Percentiles rank a stretch among this genome's conserved stretches.
Conservation (phyloP, 2,329 filamentous ascomycete genomes). For the Nigrospora sphaerica region DNA sequence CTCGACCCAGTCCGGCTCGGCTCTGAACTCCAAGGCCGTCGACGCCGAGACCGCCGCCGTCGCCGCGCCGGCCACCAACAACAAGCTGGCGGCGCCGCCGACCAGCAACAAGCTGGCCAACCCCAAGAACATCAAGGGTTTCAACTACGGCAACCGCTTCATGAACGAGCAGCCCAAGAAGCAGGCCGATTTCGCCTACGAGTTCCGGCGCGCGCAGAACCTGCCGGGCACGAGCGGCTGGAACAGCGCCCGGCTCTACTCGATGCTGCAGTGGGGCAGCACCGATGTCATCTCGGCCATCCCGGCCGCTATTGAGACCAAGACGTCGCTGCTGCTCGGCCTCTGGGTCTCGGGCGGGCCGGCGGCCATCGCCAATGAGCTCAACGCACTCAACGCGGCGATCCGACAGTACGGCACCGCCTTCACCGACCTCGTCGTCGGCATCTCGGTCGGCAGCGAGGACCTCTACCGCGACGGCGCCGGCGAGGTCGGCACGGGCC, state of each 20-base stretch:
- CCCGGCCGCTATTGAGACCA: slow-evolving; percentile 47
- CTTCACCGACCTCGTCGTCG: slow-evolving; percentile 38
- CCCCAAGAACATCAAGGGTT: slow-evolving; percentile 19
- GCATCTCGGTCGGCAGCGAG: slow-evolving; percentile 48
- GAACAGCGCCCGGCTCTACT: slow-evolving; percentile 22
- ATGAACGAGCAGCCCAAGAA: slow-evolving; percentile 22
- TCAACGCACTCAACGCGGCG: slow-evolving; percentile 39
- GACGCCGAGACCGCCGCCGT: slow-evolving; percentile 8
- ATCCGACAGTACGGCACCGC: slow-evolving; percentile 34
- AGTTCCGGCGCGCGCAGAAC: slow-evolving; percentile 22
- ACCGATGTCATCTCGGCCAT: slow-evolving; percentile 60
- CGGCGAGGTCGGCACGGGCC: slow-evolving; percentile 24
- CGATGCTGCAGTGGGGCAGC: slow-evolving; percentile 24
- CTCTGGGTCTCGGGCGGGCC: slow-evolving; percentile 36
- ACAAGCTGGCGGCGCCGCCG: neutral
- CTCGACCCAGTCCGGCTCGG: neutral
- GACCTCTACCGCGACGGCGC: slow-evolving; percentile 44
- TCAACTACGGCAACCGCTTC: slow-evolving; percentile 26
- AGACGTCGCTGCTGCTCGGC: slow-evolving; percentile 43
- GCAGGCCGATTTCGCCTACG: slow-evolving; percentile 22
- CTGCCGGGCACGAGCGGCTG: slow-evolving; percentile 20
- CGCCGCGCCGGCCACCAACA: slow-evolving; percentile 10
- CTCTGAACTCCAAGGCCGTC: slow-evolving; percentile 1
- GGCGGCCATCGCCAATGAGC: slow-evolving; percentile 37
- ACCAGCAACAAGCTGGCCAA: slow-evolving; percentile 7